Base-by-base conservation (phyloP, 139 green algal species). In the Diplosphaera chodatii region DNA sequence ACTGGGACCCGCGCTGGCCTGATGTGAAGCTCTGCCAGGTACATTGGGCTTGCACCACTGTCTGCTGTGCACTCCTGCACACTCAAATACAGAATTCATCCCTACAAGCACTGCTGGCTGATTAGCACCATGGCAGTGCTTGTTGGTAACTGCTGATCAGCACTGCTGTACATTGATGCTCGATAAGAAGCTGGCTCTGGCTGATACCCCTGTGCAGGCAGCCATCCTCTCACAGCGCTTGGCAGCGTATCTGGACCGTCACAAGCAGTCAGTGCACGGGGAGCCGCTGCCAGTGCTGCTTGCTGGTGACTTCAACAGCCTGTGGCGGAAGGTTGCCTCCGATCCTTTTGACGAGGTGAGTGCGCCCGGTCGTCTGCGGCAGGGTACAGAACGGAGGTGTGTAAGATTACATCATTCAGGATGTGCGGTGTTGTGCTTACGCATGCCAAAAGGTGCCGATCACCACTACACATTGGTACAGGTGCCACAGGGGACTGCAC, bases 241-340 rank as follows among this genome's bases (percentile, higher is more conserved):
- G 10, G 59, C 25, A 25, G 27, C 5, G 3, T 33, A 33, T 22
- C 25, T 33, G 59, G 25, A 32, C 4, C 59, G 5, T 2, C 59
- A 33, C 59, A 65, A 32, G n/a, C 5, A 4, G 15, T 65, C 59
- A 10, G 37, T 10, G 10, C 59, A 32, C 8, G 27, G 8, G 25
- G n/a, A 31, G 23, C 10, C 27, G 16, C 68, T 82, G 62, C 76
- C 78, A 0, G 32, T 81, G 41, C n/a, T 87, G 21, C 31, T 87
- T 1, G 73, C 59, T 15, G 82, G 82, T 21, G 82, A 87, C 56
- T 87, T 81, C 74, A 84, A 84, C 76, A 78, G 70, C 63, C 48
- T 81, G 4, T 72, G 63, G 23, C 18, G 23, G 23, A 82, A 82
- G 55, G 34, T 66, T 30, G 22, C 41, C n/a, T 32, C 68, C 3